phyloP scores from a whole-genome alignment of 2,329 filamentous ascomycete genomes.

The Aspergillus fructus region DNA sequence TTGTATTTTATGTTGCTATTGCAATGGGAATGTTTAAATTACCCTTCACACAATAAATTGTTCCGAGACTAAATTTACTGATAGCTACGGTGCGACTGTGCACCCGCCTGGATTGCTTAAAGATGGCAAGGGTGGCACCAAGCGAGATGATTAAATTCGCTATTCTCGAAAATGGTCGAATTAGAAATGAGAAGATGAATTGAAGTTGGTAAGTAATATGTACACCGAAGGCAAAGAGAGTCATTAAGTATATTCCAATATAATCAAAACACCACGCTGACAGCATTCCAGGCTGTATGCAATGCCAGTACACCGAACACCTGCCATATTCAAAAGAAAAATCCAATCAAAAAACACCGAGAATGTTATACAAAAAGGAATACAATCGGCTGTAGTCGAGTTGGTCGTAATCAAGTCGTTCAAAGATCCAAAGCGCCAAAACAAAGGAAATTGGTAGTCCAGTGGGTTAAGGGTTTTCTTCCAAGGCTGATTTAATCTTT shows the following conservation, averaged over 20 bases:
- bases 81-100: no score
- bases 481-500: constrained; percentile 47
- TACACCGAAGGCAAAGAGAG: constrained; percentile 4
- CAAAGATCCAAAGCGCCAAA: constrained; percentile 24
- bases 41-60: neutral
- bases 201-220: neutral
- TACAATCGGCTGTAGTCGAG: constrained; percentile 8
- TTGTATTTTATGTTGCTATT: constrained; percentile 10
- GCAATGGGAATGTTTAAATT: neutral
- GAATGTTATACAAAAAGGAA: constrained; percentile 20
- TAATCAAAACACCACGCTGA: constrained; percentile 14
- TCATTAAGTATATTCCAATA: constrained; percentile 9
- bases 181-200: neutral
- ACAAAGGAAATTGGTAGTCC: constrained; percentile 29
- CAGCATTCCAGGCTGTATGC: constrained; percentile 14
- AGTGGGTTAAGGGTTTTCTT: constrained; percentile 36
- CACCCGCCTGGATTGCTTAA: no score
- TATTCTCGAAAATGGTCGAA: neutral
- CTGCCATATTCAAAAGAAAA: constrained; percentile 3
- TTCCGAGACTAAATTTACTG: neutral
- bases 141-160: neutral
- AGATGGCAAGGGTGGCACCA: neutral
- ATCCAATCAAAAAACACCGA: neutral
- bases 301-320: constrained; percentile 19
- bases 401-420: constrained; percentile 25